Base-by-base conservation (phyloP, 805 yeast species). In the Lipomyces sp. region DNA sequence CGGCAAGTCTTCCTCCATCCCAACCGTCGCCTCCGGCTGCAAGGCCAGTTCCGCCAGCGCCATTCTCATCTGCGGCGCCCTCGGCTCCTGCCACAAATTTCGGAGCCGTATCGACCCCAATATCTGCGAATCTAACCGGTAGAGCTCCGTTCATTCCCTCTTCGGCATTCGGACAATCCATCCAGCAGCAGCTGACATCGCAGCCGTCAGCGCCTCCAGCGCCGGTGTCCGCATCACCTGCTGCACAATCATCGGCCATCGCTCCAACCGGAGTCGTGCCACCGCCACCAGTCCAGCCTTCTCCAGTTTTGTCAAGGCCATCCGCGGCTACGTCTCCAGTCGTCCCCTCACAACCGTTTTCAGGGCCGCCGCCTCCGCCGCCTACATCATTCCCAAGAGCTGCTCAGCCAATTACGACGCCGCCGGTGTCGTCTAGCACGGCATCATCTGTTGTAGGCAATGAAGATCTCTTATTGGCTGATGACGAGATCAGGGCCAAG, bases 121-220 rank as follows among this genome's bases (percentile, higher is more conserved):
- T 67, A 24, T 59, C 70, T 15, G 66, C 70, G 10, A 64, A 64
- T 33, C 13, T 64, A 29, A 59, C 72, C 6, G 70, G 69, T 7
- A 59, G 72, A 18, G 53, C 79, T 78, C 66, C 78, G 55, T 94
- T 93, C 78, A 89, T 85, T 62, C 98, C 98, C 45, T 83, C 92
- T 18, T 92, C 97, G 0, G 79, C 84, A 10, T 94, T 93, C 81
- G 98, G 98, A 39, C 97, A 90, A 78, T 83, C 84, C 45, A 82
- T 93, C 62, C 78, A 81, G 34, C 78, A 76, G 55, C 78, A 77
- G 62, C 76, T 77, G 69, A 66, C 75, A 30, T 73, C 75, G 42
- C 72, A 72, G 59, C 59, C 54, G 65, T 67, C 54, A 35, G 64
- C 55, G 15, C 53, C 69, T 6, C 54, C 54, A 63, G 64, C 48